Evolutionary conservation across 2,329 filamentous ascomycete genomes (phyloP).

Genomic region (Aspergillus persii): DNA sequence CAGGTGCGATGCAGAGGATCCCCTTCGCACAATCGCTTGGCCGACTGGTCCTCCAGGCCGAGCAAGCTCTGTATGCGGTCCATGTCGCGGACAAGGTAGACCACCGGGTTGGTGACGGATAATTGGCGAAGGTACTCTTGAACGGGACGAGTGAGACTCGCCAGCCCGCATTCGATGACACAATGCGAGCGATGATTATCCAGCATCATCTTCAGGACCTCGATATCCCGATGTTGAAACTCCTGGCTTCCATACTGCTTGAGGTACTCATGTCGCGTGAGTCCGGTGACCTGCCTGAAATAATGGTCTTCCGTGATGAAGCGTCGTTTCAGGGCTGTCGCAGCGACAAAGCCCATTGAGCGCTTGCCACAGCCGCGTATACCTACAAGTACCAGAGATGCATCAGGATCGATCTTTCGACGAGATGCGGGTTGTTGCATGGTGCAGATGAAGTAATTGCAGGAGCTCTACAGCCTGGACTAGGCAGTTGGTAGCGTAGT

Average conservation of each 20-base stretch:
- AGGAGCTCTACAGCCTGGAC: background rate
- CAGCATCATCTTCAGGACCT: slow-evolving; percentile 43
- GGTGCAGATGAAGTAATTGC: background rate
- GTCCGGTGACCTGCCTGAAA: slow-evolving; percentile 42
- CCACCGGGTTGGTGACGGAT: slow-evolving; percentile 38
- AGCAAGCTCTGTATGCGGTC: slow-evolving; percentile 40
- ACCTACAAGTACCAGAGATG: slow-evolving; percentile 43
- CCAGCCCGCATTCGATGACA: slow-evolving; percentile 45
- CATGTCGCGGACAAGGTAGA: slow-evolving; percentile 44
- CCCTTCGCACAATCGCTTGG: slow-evolving; percentile 43
- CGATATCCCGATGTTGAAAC: slow-evolving; percentile 43
- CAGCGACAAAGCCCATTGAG: slow-evolving; percentile 44
- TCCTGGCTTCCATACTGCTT: slow-evolving; percentile 40
- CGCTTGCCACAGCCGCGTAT: slow-evolving; percentile 46
- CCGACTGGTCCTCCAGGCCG: slow-evolving; percentile 44
- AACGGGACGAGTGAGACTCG: slow-evolving; percentile 42
- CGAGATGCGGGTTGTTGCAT: slow-evolving; percentile 5
- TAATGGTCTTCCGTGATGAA: slow-evolving; percentile 47
- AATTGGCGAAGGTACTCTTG: slow-evolving; percentile 42
- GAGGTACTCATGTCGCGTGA: slow-evolving; percentile 43
- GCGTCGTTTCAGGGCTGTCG: slow-evolving; percentile 41
- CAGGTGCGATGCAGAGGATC: slow-evolving; percentile 48
- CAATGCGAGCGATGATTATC: slow-evolving; percentile 43
- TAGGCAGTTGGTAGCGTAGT: background rate
- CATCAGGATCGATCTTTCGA: slow-evolving; percentile 36